Evolutionary conservation across 75 land plant genomes (phyloP).

Genomic region (Picea glauca): DNA sequence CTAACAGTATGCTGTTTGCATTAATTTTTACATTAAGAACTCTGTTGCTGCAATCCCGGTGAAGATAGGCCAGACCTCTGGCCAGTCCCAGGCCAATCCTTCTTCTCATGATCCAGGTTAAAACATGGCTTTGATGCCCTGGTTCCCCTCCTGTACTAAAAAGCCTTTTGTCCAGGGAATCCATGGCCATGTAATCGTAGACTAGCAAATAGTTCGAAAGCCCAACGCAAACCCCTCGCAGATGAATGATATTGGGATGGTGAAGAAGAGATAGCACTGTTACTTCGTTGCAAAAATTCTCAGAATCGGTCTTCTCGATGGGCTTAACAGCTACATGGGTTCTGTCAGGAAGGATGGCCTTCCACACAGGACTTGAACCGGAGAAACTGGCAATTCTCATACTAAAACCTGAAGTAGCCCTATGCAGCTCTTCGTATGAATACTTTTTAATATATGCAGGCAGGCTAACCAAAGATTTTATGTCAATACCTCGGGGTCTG

Average conservation of each 20-base stretch:
- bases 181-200: constrained; percentile 11
- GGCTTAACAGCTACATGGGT: constrained; percentile 3
- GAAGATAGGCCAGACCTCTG: constrained; percentile 8
- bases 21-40: constrained; percentile 1
- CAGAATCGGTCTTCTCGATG: neutral
- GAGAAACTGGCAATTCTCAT: neutral
- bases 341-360: constrained; percentile 12
- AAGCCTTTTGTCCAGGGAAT: constrained; percentile 1
- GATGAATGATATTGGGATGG: constrained; percentile 11
- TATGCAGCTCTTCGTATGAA: constrained; percentile 9
- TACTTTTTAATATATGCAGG: constrained; percentile 9
- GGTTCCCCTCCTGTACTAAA: constrained; percentile 4
- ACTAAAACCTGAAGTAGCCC: constrained; percentile 2
- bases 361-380: neutral
- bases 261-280: constrained; percentile 2
- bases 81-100: constrained; percentile 2
- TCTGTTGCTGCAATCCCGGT: constrained; percentile 7
- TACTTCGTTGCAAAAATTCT: constrained; percentile 6
- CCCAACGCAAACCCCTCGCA: constrained; percentile 7
- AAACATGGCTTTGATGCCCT: constrained; percentile 12
- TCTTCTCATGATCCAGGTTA: constrained; percentile 9
- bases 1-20: constrained; percentile 6
- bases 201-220: neutral
- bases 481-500: neutral
- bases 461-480: constrained; percentile 7